Evolutionary conservation across 805 yeast genomes (phyloP), one percentile per base, ranked within the genome.

Genomic region (Metschnikowia lochheadii): DNA sequence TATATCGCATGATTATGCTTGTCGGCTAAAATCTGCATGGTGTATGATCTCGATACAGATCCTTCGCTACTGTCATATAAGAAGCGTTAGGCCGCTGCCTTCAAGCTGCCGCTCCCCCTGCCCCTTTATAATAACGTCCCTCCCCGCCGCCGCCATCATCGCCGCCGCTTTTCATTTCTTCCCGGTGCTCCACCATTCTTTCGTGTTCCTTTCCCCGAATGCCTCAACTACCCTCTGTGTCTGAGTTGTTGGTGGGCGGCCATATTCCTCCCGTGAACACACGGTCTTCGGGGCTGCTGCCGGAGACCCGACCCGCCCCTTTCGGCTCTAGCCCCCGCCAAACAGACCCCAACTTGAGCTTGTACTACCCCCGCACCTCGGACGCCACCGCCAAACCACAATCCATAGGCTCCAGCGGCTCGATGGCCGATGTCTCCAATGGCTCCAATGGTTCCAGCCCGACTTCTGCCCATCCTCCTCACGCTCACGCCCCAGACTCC

Each of bases 191-290:
- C 17, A 3, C 37, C 20, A 18, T 17, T 36, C 10, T n/a, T 21
- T 21, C 17, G n/a, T 21, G 14, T 10, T 34, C 18, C 13, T 5
- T 32, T 14, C 3, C 29, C 31, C 20, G 18, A 40, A 57, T 57
- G 61, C 56, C 57, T 3, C 53, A 56, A 31, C 59, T 58, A 26
- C 61, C 61, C n/a, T 55, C 61, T 1, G 59, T 58, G 2, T 55
- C 60, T 4, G 61, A 58, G 46, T 49, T 58, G 31, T 49, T 58
- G 53, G 52, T 56, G 15, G 61, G 61, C n/a, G 57, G 57, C n/a
- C 57, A 46, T 8, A 46, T 50, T 32, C 55, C 50, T 11, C 35
- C 40, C 15, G 34, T 43, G 21, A 20, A 20, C 23, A 26, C 15
- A 23, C 46, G 15, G 44, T 33, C 26, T 32, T 36, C 15, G 21